Conservation (phyloP, 768 basidiomycete species). For the Kwoniella sp. region DNA sequence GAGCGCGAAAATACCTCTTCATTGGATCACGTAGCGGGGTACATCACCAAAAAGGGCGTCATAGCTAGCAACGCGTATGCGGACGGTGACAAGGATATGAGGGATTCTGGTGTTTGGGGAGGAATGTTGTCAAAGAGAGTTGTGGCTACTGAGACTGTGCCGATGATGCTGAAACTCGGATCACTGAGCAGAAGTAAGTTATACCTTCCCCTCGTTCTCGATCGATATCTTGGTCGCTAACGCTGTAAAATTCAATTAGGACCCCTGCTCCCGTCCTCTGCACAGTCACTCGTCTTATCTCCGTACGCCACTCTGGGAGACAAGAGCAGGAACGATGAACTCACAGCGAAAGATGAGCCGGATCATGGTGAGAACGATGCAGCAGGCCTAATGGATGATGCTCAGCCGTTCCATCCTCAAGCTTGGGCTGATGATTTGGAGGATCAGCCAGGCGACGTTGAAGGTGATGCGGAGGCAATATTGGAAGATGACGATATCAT, state of each 20-base stretch:
- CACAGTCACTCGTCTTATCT: conserved; percentile 32
- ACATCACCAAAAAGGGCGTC: conserved; percentile 37
- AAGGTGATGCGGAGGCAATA: conserved; percentile 29
- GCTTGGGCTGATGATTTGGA: conserved; percentile 37
- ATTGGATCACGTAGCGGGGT: conserved; percentile 38
- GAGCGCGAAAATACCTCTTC: conserved; percentile 35
- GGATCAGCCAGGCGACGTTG: background rate
- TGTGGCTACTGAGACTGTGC: conserved; percentile 45
- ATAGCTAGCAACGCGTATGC: conserved; percentile 17
- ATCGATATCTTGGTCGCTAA: conserved; percentile 14
- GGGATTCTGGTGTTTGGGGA: conserved; percentile 32
- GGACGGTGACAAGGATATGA: conserved; percentile 1
- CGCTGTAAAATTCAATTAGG: background rate
- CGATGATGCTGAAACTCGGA: conserved; percentile 48
- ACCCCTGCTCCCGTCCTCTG: conserved; percentile 33
- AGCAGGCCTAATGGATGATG: conserved; percentile 26
- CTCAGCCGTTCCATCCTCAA: background rate
- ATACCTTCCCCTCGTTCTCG: background rate
- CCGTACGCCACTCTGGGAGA: conserved; percentile 11
- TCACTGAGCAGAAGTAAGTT: conserved; percentile 25
- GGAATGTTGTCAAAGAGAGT: conserved; percentile 36
- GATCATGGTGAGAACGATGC: conserved; percentile 23
- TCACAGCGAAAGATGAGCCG: conserved; percentile 23
- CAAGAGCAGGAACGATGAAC: conserved; percentile 8
- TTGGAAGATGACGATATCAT: conserved; percentile 44